phyloP scores from a whole-genome alignment of 108 stramenopile genomes.

The Stephanodiscus minutulus region DNA sequence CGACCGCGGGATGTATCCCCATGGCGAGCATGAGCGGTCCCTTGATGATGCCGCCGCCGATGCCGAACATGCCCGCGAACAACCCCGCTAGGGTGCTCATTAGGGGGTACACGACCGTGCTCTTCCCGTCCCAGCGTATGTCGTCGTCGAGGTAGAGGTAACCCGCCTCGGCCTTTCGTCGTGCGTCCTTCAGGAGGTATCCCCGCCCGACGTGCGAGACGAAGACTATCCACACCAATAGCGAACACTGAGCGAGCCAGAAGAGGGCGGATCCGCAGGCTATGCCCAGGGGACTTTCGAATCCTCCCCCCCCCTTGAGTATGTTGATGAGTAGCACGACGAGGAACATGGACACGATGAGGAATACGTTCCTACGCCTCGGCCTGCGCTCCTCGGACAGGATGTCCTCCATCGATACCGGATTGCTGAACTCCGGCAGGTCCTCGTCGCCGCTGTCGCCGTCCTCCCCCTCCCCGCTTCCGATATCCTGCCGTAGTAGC shows the following conservation, averaged over 20 bases:
- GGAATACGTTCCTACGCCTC: slow-evolving; percentile 54
- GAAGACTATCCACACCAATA: slow-evolving; percentile 79
- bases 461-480: slow-evolving; percentile 5
- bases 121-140: slow-evolving; percentile 85
- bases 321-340: slow-evolving; percentile 82
- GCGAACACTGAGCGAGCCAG: slow-evolving; percentile 78
- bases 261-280: slow-evolving; percentile 71
- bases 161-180: slow-evolving; percentile 45
- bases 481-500: slow-evolving; percentile 7
- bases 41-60: slow-evolving; percentile 94
- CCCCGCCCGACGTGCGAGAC: slow-evolving; percentile 60
- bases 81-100: slow-evolving; percentile 93
- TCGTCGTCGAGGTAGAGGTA: slow-evolving; percentile 77
- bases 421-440: slow-evolving; percentile 27
- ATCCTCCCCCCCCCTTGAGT: slow-evolving; percentile 83
- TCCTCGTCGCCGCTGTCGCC: slow-evolving; percentile 17
- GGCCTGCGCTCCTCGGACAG: slow-evolving; percentile 55
- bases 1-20: slow-evolving; percentile 86
- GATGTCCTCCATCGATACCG: slow-evolving; percentile 49
- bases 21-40: slow-evolving; percentile 95
- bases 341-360: slow-evolving; percentile 76
- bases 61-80: slow-evolving; percentile 95
- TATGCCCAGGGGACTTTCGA: slow-evolving; percentile 86
- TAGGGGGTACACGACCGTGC: slow-evolving; percentile 87
- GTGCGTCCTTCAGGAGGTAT: slow-evolving; percentile 50